Conservation (phyloP, 2,329 filamentous ascomycete genomes). For the Claviceps spartinae region DNA sequence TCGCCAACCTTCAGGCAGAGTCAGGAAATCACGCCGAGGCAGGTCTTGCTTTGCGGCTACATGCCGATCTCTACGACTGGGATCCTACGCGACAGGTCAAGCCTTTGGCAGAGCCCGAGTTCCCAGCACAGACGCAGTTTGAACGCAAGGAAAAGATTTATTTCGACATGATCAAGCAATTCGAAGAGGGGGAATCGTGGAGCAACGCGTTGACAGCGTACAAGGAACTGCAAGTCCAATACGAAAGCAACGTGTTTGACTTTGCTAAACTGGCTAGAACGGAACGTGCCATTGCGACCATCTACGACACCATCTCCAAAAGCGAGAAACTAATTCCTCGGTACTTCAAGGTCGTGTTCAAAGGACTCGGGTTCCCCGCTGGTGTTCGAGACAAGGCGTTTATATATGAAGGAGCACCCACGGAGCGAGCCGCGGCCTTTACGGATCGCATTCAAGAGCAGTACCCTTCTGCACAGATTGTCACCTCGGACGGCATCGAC, state of each 20-base stretch:
- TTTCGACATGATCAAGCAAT: slow-evolving; percentile 88
- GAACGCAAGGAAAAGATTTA: slow-evolving; percentile 87
- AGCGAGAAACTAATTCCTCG: slow-evolving; percentile 65
- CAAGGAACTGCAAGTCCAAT: slow-evolving; percentile 81
- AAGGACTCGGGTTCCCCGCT: slow-evolving; percentile 73
- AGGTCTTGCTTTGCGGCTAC: slow-evolving; percentile 74
- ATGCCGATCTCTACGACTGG: slow-evolving; percentile 90
- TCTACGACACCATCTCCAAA: slow-evolving; percentile 79
- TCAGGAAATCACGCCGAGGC: slow-evolving; percentile 75
- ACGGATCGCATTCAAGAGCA: slow-evolving; percentile 86
- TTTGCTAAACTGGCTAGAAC: slow-evolving; percentile 83
- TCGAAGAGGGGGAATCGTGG: slow-evolving; percentile 91
- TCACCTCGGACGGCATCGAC: slow-evolving; percentile 54
- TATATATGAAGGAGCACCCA: slow-evolving; percentile 71
- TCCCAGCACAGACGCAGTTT: slow-evolving; percentile 74
- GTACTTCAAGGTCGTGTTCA: slow-evolving; percentile 86
- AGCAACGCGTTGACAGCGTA: slow-evolving; percentile 77
- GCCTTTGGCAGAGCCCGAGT: slow-evolving; percentile 57
- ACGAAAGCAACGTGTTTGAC: slow-evolving; percentile 80
- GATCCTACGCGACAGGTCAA: slow-evolving; percentile 55
- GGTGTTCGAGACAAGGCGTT: slow-evolving; percentile 80
- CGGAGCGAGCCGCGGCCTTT: slow-evolving; percentile 67
- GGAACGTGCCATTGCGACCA: slow-evolving; percentile 78
- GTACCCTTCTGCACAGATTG: slow-evolving; percentile 72
- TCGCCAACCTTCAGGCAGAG: slow-evolving; percentile 63